Base-by-base conservation (phyloP, 1,284 basidiomycete genomes). In the Marasmius fiardii region DNA sequence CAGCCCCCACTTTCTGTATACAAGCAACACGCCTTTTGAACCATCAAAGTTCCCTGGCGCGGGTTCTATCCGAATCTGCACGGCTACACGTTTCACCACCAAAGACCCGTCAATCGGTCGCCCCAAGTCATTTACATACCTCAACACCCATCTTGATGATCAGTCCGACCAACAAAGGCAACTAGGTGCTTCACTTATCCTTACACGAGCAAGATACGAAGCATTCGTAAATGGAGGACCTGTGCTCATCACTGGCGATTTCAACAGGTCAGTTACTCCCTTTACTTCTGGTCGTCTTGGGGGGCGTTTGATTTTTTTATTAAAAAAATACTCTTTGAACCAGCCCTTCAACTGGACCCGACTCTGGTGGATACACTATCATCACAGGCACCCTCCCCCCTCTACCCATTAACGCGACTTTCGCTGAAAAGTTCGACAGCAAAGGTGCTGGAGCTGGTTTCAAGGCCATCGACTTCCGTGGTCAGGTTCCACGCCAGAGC, bases 91-190 rank as follows among this genome's bases (percentile, higher is more conserved):
- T 39, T 75, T 83, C 59, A 68, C 65, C 8, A 55, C 65, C 18
- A 63, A 60, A 20, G 55, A 45, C 12, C 24, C 24, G 4, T 16
- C 37, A 23, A 6, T 63, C 26, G 58, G 43, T 54, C 31, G 58
- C 26, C 20, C 59, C 7, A 60, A 65, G 37, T 60, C 63, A 8
- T 73, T 83, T 59, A 73, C 74, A 1, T 60, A 78, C 26, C 66
- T 83, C 39, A 82, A 82, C 64, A 78, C 79, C 0, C 82, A 83
- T 62, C 67, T 82, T 41, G 82, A 83, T 65, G 73, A 84, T 57
- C 74, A 72, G 51, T 82, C 79, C n/a, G 81, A 83, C 55, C 72
- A 61, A 1, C 77, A 82, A 63, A 71, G 82, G 23, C 72, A 69
- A 23, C 69, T 82, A 16, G 80, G 71, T 18, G 81, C 80, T 1